Evolutionary conservation across 2,329 filamentous ascomycete genomes (phyloP), one percentile per base, ranked within the genome.

Genomic region (Verticillium longisporum): DNA sequence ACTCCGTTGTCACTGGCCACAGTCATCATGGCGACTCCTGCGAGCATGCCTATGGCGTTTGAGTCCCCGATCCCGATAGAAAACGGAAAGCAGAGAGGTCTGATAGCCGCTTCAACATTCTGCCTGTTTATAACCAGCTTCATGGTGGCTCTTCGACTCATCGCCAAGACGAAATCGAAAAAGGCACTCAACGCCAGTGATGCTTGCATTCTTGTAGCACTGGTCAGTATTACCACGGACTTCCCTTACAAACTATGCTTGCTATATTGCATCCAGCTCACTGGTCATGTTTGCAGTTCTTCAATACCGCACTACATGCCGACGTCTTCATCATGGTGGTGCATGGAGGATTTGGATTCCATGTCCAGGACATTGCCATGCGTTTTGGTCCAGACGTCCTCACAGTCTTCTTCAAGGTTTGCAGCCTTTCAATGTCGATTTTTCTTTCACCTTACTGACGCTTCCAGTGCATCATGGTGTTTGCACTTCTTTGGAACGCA

Each of bases 61-160:
- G 58, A 62, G 53, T 57, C 58, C 10, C 50, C 61, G 4, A 60
- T 62, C n/a, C 61, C 61, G 6, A 60, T 62, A 34, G 61, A 62
- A 21, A 60, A 62, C 56, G 21, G 31, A 13, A 50, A 37, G 21
- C 61, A 62, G 50, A 41, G 53, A 10, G 55, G 58, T 15, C 55
- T 62, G 41, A 60, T 62, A 21, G 58, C 36, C 4, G 45, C 57
- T 13, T 60, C 58, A 15, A 34, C 61, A 5, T 53, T 62, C 10
- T 62, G 58, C 31, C 57, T 62, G 11, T 34, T 58, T 58, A 50
- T 62, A 13, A 41, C 61, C 18, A 57, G 41, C 9, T 33, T 56
- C 41, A 60, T 62, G 36, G 58, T 62, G 18, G 13, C 41, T 1
- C 58, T 62, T 5, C 36, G 61, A 10, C 14, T 62, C 7, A 34